These are phyloP conservation scores for Neofusicoccum kwambonambiense DNA, from an alignment of 2,329 filamentous ascomycete genomes.

Conservation along the genomic window DNA sequence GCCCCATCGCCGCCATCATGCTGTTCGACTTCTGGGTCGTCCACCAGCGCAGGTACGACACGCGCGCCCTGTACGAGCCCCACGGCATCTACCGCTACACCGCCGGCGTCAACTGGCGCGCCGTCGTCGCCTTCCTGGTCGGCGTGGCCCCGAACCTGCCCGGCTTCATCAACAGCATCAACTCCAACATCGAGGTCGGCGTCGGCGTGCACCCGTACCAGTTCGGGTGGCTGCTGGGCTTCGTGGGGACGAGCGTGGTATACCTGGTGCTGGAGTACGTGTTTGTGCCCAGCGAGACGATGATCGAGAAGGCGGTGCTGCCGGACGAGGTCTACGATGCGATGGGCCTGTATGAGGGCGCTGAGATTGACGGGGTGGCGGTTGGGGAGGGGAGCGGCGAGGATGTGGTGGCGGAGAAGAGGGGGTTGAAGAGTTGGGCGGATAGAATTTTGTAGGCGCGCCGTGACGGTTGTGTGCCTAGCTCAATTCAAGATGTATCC, in stretches of 20 bases:
- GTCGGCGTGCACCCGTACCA: constrained; percentile 57
- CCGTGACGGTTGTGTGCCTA: too few relatives aligned
- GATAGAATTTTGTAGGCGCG: constrained; percentile 30
- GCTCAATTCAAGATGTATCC: too few relatives aligned
- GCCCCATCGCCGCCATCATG: constrained; percentile 62
- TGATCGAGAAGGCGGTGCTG: constrained; percentile 43
- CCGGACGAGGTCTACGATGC: constrained; percentile 41
- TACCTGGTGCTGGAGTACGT: constrained; percentile 53
- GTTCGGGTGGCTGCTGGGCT: constrained; percentile 67
- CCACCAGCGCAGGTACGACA: constrained; percentile 49
- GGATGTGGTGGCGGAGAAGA: constrained; percentile 28
- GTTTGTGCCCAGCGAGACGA: constrained; percentile 52
- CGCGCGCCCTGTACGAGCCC: constrained; percentile 53
- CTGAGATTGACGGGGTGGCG: constrained; percentile 27
- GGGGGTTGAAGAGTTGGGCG: constrained; percentile 34
- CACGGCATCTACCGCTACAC: constrained; percentile 52
- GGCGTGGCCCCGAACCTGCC: constrained; percentile 58
- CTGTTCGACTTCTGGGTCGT: constrained; percentile 61
- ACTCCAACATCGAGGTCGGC: constrained; percentile 40
- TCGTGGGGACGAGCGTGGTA: constrained; percentile 55
- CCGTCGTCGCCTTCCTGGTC: constrained; percentile 56
- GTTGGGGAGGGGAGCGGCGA: constrained; percentile 18
- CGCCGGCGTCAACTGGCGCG: constrained; percentile 59
- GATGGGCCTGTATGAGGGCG: constrained; percentile 24
- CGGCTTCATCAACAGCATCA: constrained; percentile 50